These are phyloP conservation scores for Staphylotrichum longicolle DNA, from an alignment of 495 filamentous ascomycete genomes.

Conservation along the genomic window DNA sequence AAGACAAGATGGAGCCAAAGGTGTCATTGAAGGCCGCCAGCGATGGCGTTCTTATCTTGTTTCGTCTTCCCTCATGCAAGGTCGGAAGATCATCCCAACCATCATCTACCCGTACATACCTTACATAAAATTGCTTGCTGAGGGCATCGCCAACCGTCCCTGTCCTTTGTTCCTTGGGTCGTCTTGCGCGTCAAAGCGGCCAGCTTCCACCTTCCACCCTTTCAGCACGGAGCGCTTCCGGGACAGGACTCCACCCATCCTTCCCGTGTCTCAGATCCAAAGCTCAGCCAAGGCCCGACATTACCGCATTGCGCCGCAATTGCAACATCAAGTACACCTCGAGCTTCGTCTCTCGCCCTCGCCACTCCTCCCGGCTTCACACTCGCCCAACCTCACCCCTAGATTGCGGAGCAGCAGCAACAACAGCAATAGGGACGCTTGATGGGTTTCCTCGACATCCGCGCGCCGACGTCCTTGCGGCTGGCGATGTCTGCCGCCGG, in stretches of 20 bases:
- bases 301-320: constrained; percentile 14
- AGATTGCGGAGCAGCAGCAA: not conserved
- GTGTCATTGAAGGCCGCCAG: not conserved
- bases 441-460: constrained; percentile 46
- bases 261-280: constrained; percentile 6
- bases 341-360: not conserved
- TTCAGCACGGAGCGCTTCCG: not conserved
- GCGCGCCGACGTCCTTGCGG: constrained; percentile 65
- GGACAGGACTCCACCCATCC: not conserved
- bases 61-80: too few relatives aligned
- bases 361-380: not conserved
- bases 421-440: constrained; percentile 16
- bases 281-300: not conserved
- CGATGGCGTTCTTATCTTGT: not conserved
- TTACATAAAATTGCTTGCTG: not conserved
- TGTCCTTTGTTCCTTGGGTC: constrained; percentile 1
- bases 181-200: too few relatives aligned
- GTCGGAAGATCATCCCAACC: not conserved
- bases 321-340: not conserved
- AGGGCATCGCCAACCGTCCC: not conserved
- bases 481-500: constrained; percentile 39
- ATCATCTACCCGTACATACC: not conserved
- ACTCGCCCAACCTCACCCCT: not conserved
- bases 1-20: too few relatives aligned
- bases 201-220: too few relatives aligned